Evolutionary conservation across 2,329 filamentous ascomycete species (phyloP).

Genomic region (Trichothecium roseum): DNA sequence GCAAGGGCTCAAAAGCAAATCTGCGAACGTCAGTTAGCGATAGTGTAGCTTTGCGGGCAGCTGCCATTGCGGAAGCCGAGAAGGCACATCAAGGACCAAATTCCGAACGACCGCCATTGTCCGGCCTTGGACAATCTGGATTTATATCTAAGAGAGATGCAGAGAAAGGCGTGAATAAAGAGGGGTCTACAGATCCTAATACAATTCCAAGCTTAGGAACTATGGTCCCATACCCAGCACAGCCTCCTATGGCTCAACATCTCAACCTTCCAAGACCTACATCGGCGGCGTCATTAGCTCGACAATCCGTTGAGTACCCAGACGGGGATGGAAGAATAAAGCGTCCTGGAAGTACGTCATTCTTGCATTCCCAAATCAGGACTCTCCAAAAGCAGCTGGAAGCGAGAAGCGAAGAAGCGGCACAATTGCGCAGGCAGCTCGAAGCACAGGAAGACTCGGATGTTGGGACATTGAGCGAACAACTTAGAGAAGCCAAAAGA

Average conservation of each 20-base stretch:
- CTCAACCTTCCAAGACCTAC: conserved; percentile 22
- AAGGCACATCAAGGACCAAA: conserved; percentile 9
- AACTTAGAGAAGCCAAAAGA: conserved; percentile 28
- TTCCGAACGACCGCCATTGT: not conserved
- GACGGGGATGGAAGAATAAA: conserved; percentile 5
- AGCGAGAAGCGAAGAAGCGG: conserved; percentile 28
- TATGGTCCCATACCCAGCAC: conserved; percentile 24
- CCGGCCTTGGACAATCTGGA: not conserved
- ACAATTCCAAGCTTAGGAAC: conserved; percentile 22
- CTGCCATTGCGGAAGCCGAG: conserved; percentile 7
- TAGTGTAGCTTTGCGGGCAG: conserved; percentile 8
- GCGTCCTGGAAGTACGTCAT: conserved; percentile 17
- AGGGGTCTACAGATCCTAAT: no score
- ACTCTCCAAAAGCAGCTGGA: conserved; percentile 37
- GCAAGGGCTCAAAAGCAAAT: conserved; percentile 1
- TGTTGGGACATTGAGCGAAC: conserved; percentile 34
- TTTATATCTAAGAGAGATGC: conserved; percentile 1
- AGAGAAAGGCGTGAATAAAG: conserved; percentile 3
- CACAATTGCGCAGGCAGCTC: conserved; percentile 33
- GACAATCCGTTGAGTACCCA: not conserved
- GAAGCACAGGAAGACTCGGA: conserved; percentile 32
- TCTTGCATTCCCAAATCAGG: conserved; percentile 37
- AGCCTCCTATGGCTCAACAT: conserved; percentile 27
- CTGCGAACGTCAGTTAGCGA: conserved; percentile 10
- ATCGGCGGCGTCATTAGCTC: conserved; percentile 14